phyloP scores from a whole-genome alignment of 1,284 basidiomycete genomes.

The Heimioporus punctisporus region DNA sequence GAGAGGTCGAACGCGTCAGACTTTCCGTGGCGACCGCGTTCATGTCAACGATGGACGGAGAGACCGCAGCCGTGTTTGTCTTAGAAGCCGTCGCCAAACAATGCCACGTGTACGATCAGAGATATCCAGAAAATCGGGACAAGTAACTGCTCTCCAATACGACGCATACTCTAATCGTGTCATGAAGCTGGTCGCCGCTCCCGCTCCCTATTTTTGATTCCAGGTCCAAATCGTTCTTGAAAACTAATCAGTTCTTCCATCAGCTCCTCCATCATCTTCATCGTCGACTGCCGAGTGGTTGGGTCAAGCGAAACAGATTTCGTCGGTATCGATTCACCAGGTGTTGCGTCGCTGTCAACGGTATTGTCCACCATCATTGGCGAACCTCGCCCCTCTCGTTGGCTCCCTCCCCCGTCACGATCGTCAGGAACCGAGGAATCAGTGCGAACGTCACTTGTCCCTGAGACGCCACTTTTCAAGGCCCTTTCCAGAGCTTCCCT shows the following conservation, averaged over 20 bases:
- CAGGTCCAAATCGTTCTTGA: conserved; percentile 81
- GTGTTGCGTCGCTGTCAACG: neutral
- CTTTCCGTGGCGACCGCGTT: no score
- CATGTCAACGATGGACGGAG: no score
- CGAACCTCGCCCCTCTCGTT: conserved; percentile 17
- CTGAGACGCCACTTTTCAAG: conserved; percentile 39
- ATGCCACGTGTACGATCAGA: conserved; percentile 19
- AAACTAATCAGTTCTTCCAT: conserved; percentile 87
- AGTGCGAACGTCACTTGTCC: conserved; percentile 5
- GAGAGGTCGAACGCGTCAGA: no score
- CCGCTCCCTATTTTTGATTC: conserved; percentile 59
- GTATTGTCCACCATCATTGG: conserved; percentile 28
- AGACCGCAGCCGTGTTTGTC: no score
- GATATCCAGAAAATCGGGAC: conserved; percentile 4
- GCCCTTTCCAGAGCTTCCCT: conserved; percentile 65
- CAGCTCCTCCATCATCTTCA: conserved; percentile 86
- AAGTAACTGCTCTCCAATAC: neutral
- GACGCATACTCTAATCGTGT: conserved; percentile 20
- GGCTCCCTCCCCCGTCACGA: conserved; percentile 15
- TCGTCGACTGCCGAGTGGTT: conserved; percentile 43
- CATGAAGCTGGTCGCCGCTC: conserved; percentile 45
- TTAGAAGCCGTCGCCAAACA: conserved; percentile 30
- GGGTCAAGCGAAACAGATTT: conserved; percentile 9
- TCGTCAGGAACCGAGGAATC: conserved; percentile 13
- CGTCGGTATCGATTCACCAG: conserved; percentile 7